These are phyloP conservation scores for Ascochyta koolunga DNA, from an alignment of 2,329 filamentous ascomycete species.

Conservation along the genomic window DNA sequence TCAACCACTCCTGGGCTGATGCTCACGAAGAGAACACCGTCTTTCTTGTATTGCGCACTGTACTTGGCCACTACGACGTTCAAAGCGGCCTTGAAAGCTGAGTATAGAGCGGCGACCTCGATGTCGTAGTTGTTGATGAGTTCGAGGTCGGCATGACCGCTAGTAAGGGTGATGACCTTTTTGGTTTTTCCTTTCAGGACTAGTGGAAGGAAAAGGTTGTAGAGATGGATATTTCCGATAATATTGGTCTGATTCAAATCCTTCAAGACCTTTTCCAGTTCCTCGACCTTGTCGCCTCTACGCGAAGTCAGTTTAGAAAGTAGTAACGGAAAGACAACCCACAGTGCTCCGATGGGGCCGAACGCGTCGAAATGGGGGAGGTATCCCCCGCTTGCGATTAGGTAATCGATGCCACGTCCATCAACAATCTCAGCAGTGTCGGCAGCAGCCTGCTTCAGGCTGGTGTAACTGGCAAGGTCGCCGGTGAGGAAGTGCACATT, in stretches of 20 bases:
- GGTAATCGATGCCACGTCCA: conserved; percentile 53
- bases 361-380: conserved; percentile 38
- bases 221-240: conserved; percentile 59
- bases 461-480: conserved; percentile 28
- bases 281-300: conserved; percentile 44
- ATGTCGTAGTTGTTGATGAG: conserved; percentile 50
- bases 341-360: conserved; percentile 50
- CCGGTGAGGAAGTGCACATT: conserved; percentile 34
- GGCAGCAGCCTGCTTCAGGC: conserved; percentile 29
- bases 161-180: conserved; percentile 60
- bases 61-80: conserved; percentile 62
- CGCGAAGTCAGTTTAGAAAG: background rate
- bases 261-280: conserved; percentile 41
- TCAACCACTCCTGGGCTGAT: conserved; percentile 62
- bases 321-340: conserved; percentile 21
- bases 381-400: conserved; percentile 59
- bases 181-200: conserved; percentile 58
- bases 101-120: conserved; percentile 50
- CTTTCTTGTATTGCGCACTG: conserved; percentile 51
- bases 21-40: conserved; percentile 60
- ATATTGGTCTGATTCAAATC: conserved; percentile 61
- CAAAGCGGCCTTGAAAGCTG: conserved; percentile 59
- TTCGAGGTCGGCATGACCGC: conserved; percentile 56
- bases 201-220: conserved; percentile 61
- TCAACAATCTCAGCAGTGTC: conserved; percentile 25